Conservation (phyloP, 208 protist genomes). For the Crithidia brevicula region DNA sequence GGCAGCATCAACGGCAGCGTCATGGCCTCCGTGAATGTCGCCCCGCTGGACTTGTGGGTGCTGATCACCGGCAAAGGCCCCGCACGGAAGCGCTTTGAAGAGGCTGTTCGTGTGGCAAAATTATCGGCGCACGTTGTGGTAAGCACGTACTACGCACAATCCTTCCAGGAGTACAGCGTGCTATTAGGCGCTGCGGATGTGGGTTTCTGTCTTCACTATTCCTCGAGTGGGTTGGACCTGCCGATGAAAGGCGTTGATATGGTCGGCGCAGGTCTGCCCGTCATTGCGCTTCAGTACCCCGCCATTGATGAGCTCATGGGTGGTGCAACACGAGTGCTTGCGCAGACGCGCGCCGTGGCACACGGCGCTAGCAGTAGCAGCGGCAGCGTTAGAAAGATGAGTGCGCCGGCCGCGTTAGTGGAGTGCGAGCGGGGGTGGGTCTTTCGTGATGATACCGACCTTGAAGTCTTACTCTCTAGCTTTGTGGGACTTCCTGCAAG, state of each 20-base stretch:
- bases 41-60: slow-evolving; percentile 58
- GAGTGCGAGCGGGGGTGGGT: slow-evolving; percentile 70
- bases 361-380: background rate
- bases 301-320: slow-evolving; percentile 92
- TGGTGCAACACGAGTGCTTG: slow-evolving; percentile 30
- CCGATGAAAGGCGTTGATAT: slow-evolving; percentile 99
- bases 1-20: slow-evolving; percentile 12
- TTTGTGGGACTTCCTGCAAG: slow-evolving; percentile 39
- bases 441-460: slow-evolving; percentile 55
- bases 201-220: slow-evolving; percentile 96
- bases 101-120: slow-evolving; percentile 46
- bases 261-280: slow-evolving; percentile 94
- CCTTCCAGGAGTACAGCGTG: slow-evolving; percentile 93
- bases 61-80: slow-evolving; percentile 84
- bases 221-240: slow-evolving; percentile 94
- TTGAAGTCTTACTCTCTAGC: slow-evolving; percentile 56
- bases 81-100: slow-evolving; percentile 66
- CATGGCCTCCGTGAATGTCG: slow-evolving; percentile 1
- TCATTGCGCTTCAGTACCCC: slow-evolving; percentile 88
- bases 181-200: slow-evolving; percentile 92
- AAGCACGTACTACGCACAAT: slow-evolving; percentile 91
- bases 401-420: slow-evolving; percentile 21
- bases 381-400: slow-evolving; percentile 18
- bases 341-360: slow-evolving; percentile 35
- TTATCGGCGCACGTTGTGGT: slow-evolving; percentile 77